phyloP scores from a whole-genome alignment of 768 basidiomycete species.

The Pholiota conissans region DNA sequence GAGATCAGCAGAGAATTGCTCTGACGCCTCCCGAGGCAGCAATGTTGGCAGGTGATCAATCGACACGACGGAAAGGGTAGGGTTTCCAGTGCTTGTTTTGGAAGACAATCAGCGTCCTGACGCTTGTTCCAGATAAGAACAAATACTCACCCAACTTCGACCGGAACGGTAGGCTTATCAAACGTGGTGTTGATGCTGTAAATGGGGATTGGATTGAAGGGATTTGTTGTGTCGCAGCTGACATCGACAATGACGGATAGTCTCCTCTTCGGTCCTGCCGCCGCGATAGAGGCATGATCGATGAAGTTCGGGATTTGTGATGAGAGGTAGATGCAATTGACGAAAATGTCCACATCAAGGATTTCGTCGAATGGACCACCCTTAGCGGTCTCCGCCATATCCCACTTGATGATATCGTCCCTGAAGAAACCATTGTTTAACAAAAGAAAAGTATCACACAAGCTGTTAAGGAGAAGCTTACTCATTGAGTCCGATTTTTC shows the following conservation, averaged over 20 bases:
- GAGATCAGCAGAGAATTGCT: constrained; percentile 90
- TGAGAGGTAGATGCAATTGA: constrained; percentile 99
- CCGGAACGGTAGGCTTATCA: constrained; percentile 85
- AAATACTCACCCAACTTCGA: constrained; percentile 68
- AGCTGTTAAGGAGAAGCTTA: constrained; percentile 41
- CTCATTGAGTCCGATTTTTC: constrained; percentile 95
- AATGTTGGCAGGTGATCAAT: constrained; percentile 97
- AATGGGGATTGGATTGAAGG: constrained; percentile 96
- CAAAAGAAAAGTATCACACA: neutral
- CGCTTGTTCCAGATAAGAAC: constrained; percentile 15
- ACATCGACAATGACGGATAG: constrained; percentile 92
- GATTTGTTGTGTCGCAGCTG: constrained; percentile 98
- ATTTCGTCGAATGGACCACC: constrained; percentile 97
- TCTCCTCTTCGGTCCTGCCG: constrained; percentile 65
- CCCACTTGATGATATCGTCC: constrained; percentile 96
- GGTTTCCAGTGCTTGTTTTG: constrained; percentile 57
- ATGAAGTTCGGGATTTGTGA: constrained; percentile 84
- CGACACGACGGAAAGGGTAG: constrained; percentile 81
- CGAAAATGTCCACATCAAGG: constrained; percentile 93
- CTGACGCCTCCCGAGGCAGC: constrained; percentile 93
- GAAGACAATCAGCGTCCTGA: constrained; percentile 1
- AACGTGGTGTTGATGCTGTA: constrained; percentile 95
- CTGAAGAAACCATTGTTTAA: constrained; percentile 37
- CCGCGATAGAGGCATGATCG: constrained; percentile 64
- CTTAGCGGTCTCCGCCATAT: constrained; percentile 93